Conservation (phyloP, 31 red algal species). For the Porphyra umbilicalis region DNA sequence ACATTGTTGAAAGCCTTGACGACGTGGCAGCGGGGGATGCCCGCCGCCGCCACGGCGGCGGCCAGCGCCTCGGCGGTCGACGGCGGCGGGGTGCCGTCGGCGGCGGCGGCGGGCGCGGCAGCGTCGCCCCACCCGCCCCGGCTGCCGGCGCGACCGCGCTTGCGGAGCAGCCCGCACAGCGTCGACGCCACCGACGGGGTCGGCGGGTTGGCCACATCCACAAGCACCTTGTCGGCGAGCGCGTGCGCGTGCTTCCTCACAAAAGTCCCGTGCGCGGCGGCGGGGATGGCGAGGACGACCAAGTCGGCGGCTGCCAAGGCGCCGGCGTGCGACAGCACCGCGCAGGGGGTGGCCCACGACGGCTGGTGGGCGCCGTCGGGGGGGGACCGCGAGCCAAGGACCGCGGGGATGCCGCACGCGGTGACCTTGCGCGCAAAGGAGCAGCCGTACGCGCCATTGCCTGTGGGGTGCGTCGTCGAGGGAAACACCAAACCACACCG, state of each 20-base stretch:
- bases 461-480: background rate
- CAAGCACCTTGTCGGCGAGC: background rate
- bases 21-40: background rate
- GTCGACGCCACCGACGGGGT: background rate
- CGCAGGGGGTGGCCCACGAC: background rate
- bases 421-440: background rate
- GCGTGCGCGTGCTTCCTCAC: background rate
- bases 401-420: background rate
- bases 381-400: background rate
- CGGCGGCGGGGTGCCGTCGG: background rate
- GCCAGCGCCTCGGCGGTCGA: background rate
- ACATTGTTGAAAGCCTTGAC: constrained; percentile 11
- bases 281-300: background rate
- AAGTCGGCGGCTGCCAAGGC: background rate
- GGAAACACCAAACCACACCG: background rate
- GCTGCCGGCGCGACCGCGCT: no score
- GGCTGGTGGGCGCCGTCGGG: background rate
- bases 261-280: background rate
- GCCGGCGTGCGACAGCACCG: background rate
- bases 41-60: background rate
- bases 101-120: background rate
- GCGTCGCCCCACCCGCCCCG: no score
- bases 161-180: background rate
- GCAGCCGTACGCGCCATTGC: background rate
- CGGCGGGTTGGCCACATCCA: background rate